Evolutionary conservation across 2,329 filamentous ascomycete species (phyloP).

Genomic region (Stemphylium beticola): DNA sequence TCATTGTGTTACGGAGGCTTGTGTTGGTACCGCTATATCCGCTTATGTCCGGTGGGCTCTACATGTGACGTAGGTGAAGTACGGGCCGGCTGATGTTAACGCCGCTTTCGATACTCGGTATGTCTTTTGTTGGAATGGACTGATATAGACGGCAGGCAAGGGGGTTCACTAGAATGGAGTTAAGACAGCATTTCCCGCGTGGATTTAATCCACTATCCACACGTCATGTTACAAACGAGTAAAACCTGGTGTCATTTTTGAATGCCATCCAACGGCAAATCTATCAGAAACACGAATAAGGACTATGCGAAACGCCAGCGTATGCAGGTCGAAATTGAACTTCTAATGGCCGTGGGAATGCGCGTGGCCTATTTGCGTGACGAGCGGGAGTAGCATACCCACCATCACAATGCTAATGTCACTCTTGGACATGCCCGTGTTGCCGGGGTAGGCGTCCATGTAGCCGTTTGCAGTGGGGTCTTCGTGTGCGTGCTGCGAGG

Average conservation of each 20-base stretch:
- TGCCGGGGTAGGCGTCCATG: slow-evolving; percentile 58
- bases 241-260: slow-evolving; percentile 17
- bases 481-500: slow-evolving; percentile 32
- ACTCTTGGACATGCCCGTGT: slow-evolving; percentile 56
- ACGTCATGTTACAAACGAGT: no score
- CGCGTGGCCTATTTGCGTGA: slow-evolving; percentile 76
- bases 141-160: no score
- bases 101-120: no score
- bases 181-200: no score
- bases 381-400: slow-evolving; percentile 78
- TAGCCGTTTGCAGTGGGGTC: slow-evolving; percentile 55
- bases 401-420: slow-evolving; percentile 69
- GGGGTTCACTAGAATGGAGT: no score
- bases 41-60: no score
- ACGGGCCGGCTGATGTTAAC: no score
- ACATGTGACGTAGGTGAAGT: no score
- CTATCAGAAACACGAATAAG: neutral
- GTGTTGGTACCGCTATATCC: no score
- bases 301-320: slow-evolving; percentile 14
- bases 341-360: slow-evolving; percentile 57
- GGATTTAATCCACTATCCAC: no score
- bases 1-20: no score
- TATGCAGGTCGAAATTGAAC: slow-evolving; percentile 5
- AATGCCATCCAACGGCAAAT: neutral
- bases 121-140: no score